These are phyloP conservation scores for Pouteria glomerata DNA, from an alignment of 148 eudicot species.

Conservation along the genomic window DNA sequence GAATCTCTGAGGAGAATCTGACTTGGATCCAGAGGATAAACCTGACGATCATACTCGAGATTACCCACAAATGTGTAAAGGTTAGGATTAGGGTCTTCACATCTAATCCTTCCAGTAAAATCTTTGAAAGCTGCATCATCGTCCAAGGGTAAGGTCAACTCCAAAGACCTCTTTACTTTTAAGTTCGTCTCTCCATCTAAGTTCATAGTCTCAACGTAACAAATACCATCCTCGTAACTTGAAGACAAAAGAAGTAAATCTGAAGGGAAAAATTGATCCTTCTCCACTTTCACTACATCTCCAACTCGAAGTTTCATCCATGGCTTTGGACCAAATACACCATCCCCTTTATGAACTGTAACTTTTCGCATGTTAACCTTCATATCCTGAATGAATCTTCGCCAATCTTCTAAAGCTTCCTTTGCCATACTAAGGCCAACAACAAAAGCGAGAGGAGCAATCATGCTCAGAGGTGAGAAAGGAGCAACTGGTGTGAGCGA, in stretches of 20 bases:
- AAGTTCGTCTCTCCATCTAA: slow-evolving; percentile 96
- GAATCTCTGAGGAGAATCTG: slow-evolving; percentile 92
- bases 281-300: slow-evolving; percentile 80
- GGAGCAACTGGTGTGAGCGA: slow-evolving; percentile 78
- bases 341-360: slow-evolving; percentile 56
- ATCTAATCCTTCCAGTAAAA: slow-evolving; percentile 52
- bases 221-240: slow-evolving; percentile 91
- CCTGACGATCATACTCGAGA: slow-evolving; percentile 68
- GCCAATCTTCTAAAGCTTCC: slow-evolving; percentile 93
- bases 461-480: slow-evolving; percentile 75
- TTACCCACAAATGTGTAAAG: slow-evolving; percentile 95
- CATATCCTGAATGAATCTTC: slow-evolving; percentile 78
- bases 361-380: slow-evolving; percentile 73
- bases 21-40: slow-evolving; percentile 79
- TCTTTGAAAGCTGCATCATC: slow-evolving; percentile 61
- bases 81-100: slow-evolving; percentile 88
- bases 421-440: slow-evolving; percentile 92
- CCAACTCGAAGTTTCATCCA: slow-evolving; percentile 87
- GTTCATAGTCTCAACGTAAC: slow-evolving; percentile 97
- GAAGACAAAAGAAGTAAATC: slow-evolving; percentile 84
- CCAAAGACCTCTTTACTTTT: slow-evolving; percentile 78
- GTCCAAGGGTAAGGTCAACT: slow-evolving; percentile 61
- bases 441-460: slow-evolving; percentile 80
- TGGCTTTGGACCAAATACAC: slow-evolving; percentile 48
- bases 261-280: slow-evolving; percentile 86